A percentile compares a stretch with the other conserved stretches of the same genome.
Evolutionary conservation across 2,329 filamentous ascomycete species (phyloP).

Genomic region (Raffaelea arxii): DNA sequence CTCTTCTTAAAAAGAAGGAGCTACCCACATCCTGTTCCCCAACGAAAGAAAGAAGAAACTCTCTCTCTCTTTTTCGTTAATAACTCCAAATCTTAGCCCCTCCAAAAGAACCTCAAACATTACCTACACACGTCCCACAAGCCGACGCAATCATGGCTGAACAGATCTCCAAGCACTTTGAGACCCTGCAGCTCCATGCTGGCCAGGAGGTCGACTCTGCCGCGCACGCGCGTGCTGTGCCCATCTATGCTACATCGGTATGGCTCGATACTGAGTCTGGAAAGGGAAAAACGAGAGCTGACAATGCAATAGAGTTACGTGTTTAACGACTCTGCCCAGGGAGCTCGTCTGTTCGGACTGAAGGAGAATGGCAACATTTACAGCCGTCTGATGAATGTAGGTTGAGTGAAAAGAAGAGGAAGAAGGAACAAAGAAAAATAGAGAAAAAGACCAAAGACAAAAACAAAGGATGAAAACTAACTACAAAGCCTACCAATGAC

Average conservation of each 20-base stretch:
- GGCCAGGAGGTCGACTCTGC: constrained; percentile 70
- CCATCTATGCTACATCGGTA: constrained; percentile 87
- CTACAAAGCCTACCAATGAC: constrained; percentile 71
- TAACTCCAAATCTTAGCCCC: no score
- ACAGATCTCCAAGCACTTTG: constrained; percentile 52
- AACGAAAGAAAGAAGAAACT: no score
- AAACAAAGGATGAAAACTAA: neutral
- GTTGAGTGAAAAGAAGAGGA: constrained; percentile 16
- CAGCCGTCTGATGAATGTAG: constrained; percentile 87
- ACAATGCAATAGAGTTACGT: constrained; percentile 52
- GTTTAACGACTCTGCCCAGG: constrained; percentile 95
- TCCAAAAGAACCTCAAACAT: no score
- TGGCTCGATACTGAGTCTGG: constrained; percentile 21
- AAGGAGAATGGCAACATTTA: constrained; percentile 98
- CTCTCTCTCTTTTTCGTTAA: no score
- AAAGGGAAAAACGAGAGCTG: constrained; percentile 7
- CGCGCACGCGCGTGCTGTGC: constrained; percentile 83
- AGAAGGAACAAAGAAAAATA: neutral
- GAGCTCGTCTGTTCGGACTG: constrained; percentile 87
- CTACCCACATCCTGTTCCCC: no score
- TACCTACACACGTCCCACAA: neutral
- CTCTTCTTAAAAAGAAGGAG: no score
- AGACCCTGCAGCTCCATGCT: constrained; percentile 79
- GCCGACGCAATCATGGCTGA: constrained; percentile 28
- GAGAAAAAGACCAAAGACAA: neutral